Percentiles rank a stretch among this genome's conserved stretches.
These are phyloP conservation scores for Colletotrichum somersetense DNA, from an alignment of 2,329 filamentous ascomycete genomes.

Conservation along the genomic window DNA sequence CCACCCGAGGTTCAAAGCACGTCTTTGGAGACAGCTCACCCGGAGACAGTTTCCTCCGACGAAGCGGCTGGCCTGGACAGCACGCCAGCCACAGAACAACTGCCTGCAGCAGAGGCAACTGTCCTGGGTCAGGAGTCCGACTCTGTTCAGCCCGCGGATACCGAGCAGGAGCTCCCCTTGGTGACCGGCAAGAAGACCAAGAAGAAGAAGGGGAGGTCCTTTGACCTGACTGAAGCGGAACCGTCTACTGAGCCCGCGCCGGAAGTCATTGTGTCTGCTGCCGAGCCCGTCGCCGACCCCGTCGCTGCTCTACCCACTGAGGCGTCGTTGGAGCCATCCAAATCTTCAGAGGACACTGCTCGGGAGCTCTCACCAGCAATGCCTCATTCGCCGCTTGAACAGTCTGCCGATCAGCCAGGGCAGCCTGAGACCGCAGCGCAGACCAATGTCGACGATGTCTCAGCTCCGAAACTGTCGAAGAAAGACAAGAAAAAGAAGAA, in stretches of 20 bases:
- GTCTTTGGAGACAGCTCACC: neutral
- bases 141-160: slow-evolving; percentile 22
- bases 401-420: neutral
- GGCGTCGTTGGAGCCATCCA: neutral
- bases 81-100: slow-evolving; percentile 20
- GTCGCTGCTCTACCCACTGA: neutral
- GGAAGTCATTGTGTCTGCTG: slow-evolving; percentile 38
- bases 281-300: neutral
- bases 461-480: slow-evolving; percentile 32
- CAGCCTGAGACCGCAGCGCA: neutral
- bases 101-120: neutral
- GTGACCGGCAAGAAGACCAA: slow-evolving; percentile 32
- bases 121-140: neutral
- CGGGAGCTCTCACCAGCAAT: neutral
- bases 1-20: neutral
- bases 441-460: neutral
- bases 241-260: slow-evolving; percentile 34
- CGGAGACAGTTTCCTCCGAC: slow-evolving; percentile 20
- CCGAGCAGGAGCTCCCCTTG: slow-evolving; percentile 41
- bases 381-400: neutral
- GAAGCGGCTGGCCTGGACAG: slow-evolving; percentile 28
- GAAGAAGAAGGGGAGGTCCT: slow-evolving; percentile 31
- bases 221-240: slow-evolving; percentile 40
- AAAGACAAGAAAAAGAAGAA: slow-evolving; percentile 44
- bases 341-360: neutral